Evolutionary conservation across 257 asterid species (phyloP).

Genomic region (Cruciata laevipes): DNA sequence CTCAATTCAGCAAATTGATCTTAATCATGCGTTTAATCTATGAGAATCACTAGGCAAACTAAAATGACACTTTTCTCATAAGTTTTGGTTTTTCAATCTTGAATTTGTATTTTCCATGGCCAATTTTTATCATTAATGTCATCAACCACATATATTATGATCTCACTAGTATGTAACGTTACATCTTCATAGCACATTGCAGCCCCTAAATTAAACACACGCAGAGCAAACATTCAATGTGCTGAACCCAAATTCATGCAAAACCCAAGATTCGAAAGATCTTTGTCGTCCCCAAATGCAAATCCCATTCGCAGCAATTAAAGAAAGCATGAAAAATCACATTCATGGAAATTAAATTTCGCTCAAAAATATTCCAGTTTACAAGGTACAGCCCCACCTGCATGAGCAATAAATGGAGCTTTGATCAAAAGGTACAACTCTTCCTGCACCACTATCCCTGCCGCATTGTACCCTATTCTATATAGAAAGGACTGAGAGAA

Average conservation of each 20-base stretch:
- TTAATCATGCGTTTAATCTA: too few relatives aligned
- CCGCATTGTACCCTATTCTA: neutral
- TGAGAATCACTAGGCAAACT: too few relatives aligned
- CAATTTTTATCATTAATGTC: too few relatives aligned
- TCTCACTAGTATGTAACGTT: too few relatives aligned
- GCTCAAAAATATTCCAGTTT: neutral
- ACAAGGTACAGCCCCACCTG: neutral
- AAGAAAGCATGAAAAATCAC: neutral
- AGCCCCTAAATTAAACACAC: neutral
- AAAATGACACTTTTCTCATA: too few relatives aligned
- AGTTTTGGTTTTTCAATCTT: too few relatives aligned
- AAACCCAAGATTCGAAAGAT: neutral
- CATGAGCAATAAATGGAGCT: neutral
- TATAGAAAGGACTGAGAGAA: slow-evolving; percentile 17
- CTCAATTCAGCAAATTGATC: too few relatives aligned
- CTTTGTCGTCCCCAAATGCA: neutral
- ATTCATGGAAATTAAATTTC: neutral
- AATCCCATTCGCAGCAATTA: neutral
- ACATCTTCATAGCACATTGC: neutral
- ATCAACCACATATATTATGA: too few relatives aligned
- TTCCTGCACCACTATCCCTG: neutral
- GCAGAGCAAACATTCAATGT: neutral
- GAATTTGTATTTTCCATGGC: too few relatives aligned
- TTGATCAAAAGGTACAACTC: neutral
- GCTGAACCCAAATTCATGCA: neutral